phyloP scores from a whole-genome alignment of 1,284 basidiomycete species.

The Fomitopsis betulina region DNA sequence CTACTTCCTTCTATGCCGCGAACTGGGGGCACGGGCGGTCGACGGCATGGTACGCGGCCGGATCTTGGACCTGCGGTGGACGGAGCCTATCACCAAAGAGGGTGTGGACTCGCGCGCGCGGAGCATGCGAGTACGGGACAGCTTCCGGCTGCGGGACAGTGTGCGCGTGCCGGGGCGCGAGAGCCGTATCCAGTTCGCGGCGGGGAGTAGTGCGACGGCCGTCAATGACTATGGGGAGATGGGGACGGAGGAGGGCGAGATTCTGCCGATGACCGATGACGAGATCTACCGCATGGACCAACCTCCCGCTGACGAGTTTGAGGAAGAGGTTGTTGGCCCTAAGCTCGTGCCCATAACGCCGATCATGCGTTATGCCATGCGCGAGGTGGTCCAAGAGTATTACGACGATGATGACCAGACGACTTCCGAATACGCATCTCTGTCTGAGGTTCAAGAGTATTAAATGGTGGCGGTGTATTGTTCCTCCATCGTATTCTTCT shows the following conservation, averaged over 20 bases:
- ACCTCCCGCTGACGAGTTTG: slow-evolving; percentile 34
- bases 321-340: slow-evolving; percentile 63
- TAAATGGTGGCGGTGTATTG: slow-evolving; percentile 24
- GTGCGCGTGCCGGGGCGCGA: slow-evolving; percentile 24
- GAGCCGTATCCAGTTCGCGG: slow-evolving; percentile 33
- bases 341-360: slow-evolving; percentile 70
- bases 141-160: slow-evolving; percentile 25
- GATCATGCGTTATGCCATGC: slow-evolving; percentile 77
- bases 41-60: slow-evolving; percentile 77
- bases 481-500: background rate
- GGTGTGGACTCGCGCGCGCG: slow-evolving; percentile 20
- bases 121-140: slow-evolving; percentile 21
- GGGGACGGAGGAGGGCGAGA: slow-evolving; percentile 28
- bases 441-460: slow-evolving; percentile 69
- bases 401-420: slow-evolving; percentile 70
- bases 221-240: slow-evolving; percentile 25
- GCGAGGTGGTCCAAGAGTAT: slow-evolving; percentile 74
- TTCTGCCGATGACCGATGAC: slow-evolving; percentile 28
- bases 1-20: slow-evolving; percentile 75
- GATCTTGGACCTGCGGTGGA: slow-evolving; percentile 75
- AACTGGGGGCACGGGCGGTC: slow-evolving; percentile 71
- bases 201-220: slow-evolving; percentile 32
- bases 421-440: slow-evolving; percentile 68
- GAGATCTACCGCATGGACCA: slow-evolving; percentile 25
- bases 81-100: slow-evolving; percentile 53